Percentiles rank a stretch among this genome's conserved stretches.
Evolutionary conservation across 352 stramenopile genomes (phyloP).

Genomic region (Peronospora tabacina): DNA sequence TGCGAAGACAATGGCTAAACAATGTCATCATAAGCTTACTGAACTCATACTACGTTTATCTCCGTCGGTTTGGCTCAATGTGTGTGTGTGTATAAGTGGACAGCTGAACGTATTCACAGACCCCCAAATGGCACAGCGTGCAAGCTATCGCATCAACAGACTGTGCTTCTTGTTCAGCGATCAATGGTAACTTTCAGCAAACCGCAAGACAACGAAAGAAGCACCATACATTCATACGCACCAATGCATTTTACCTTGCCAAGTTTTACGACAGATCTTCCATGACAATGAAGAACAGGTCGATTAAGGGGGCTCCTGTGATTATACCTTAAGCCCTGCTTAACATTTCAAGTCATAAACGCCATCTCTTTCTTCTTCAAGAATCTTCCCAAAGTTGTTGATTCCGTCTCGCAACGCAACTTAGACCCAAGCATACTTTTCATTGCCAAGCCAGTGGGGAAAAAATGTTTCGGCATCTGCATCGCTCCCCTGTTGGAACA

Average conservation of each 20-base stretch:
- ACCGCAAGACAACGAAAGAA: conserved; percentile 9
- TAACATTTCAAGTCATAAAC: neutral
- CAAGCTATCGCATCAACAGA: conserved; percentile 6
- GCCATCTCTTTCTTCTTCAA: neutral
- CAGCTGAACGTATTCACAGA: conserved; percentile 11
- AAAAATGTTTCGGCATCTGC: neutral
- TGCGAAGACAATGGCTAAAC: neutral
- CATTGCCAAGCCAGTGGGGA: conserved; percentile 37
- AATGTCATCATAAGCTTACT: neutral
- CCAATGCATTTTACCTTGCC: neutral
- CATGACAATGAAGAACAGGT: no score
- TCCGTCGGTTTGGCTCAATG: conserved; percentile 16
- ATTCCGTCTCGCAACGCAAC: neutral
- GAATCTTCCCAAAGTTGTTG: neutral
- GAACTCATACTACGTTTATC: neutral
- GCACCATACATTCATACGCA: neutral
- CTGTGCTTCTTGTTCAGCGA: conserved; percentile 26
- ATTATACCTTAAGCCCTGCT: neutral
- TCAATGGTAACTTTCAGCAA: conserved; percentile 45
- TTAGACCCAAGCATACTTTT: conserved; percentile 54
- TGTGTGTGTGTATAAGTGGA: conserved; percentile 28
- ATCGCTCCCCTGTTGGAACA: conserved; percentile 24
- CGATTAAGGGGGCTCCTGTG: neutral
- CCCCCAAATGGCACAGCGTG: conserved; percentile 20
- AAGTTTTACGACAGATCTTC: neutral